Evolutionary conservation across 2,329 filamentous ascomycete genomes (phyloP), one percentile per base, ranked within the genome.

Genomic region (Colletotrichum horii): DNA sequence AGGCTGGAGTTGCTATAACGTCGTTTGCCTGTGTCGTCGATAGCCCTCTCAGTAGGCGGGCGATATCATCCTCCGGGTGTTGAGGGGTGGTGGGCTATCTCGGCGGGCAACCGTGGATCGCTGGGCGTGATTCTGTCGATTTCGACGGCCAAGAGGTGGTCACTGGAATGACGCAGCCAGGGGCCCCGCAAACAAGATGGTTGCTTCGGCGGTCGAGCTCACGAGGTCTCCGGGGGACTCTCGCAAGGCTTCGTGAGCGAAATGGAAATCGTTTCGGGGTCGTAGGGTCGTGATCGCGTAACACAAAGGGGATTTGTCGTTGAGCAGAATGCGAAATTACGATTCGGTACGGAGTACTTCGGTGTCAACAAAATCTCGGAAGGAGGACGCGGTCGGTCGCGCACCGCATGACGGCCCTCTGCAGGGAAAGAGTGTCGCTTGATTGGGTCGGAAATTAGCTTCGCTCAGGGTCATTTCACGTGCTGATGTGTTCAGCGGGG

Each of bases 381-480:
- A 75, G 52, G 66, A 64, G 74, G 71, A 76, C 74, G 74, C 74
- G 74, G 71, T 76, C 74, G 66, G 66, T 76, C 74, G 74, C 74
- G 74, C 74, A 76, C 52, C 71, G 71, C 71, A 76, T 76, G 74
- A 76, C 66, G 71, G 60, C 38, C 71, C 74, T 66, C 48, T 75
- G 61, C 74, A 76, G 71, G 71, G 71, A 76, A 61, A 56, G 43
- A 19, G 62, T 48, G 28, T 52, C 36, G 64, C 72, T 73, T 75
- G 74, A 76, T 76, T 76, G 74, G 74, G 74, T 26, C 58, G 74
- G 66, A 76, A 76, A 75, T 76, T 76, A 75, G 71, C 74, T 76
- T 65, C 48, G 48, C 43, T 66, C 70, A 69, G 74, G 74, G 74
- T 74, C 74, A 75, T 64, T 76, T 76, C 74, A 76, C 71, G 74